Evolutionary conservation across 23 red algal genomes (phyloP).

Genomic region (Gracilaria domingensis): DNA sequence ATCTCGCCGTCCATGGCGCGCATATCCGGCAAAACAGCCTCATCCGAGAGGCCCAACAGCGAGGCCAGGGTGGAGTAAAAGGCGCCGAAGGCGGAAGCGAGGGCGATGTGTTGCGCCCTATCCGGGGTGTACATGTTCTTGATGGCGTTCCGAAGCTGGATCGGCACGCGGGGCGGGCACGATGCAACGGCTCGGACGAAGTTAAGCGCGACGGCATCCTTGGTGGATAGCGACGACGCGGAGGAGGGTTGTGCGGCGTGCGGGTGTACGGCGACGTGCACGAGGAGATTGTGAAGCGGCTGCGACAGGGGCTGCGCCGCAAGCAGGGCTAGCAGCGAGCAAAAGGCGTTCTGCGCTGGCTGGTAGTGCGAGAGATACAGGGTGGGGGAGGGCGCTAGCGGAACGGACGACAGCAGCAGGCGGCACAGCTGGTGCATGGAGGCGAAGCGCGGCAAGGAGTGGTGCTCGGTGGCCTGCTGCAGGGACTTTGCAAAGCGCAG

Average conservation of each 20-base stretch:
- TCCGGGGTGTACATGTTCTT: conserved; percentile 11
- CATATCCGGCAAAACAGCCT: not conserved
- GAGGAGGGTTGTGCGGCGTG: not conserved
- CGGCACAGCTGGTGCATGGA: conserved; percentile 9
- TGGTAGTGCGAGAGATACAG: conserved; percentile 39
- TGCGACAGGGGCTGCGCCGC: conserved; percentile 5
- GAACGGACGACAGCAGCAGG: conserved; percentile 29
- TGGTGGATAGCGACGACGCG: not conserved
- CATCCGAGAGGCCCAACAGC: conserved; percentile 33
- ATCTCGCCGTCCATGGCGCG: conserved; percentile 7
- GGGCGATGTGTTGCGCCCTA: conserved; percentile 34
- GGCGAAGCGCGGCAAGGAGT: not conserved
- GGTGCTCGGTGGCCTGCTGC: conserved; percentile 21
- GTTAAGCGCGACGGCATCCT: conserved; percentile 46
- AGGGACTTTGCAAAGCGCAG: conserved; percentile 30
- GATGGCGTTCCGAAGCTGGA: conserved; percentile 23
- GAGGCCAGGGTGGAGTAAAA: conserved; percentile 52
- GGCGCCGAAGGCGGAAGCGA: conserved; percentile 41
- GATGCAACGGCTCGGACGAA: conserved; percentile 35
- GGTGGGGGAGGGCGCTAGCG: conserved; percentile 24
- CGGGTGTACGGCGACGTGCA: conserved; percentile 28
- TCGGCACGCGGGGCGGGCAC: conserved; percentile 38
- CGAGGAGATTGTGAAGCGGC: conserved; percentile 16
- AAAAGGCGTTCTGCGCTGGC: conserved; percentile 30
- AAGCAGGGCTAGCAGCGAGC: conserved; percentile 29